Percentiles rank a stretch among this genome's conserved stretches.
Evolutionary conservation across 1,284 basidiomycete genomes (phyloP).

Genomic region (Amylostereum areolatum): DNA sequence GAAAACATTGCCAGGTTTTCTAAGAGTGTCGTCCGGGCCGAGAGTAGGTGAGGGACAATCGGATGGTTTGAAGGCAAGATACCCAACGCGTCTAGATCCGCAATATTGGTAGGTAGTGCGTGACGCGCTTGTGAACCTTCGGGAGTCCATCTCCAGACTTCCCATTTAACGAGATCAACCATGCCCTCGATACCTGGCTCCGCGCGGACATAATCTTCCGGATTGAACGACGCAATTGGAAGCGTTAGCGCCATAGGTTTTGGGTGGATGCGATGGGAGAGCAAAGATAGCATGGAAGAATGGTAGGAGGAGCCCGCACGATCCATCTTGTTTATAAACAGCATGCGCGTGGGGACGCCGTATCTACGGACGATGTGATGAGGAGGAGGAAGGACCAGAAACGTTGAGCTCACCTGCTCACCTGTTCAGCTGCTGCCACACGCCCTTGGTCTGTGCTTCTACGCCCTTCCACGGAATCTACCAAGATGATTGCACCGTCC

Average conservation of each 20-base stretch:
- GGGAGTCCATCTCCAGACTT: conserved; percentile 66
- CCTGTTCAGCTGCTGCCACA: conserved; percentile 84
- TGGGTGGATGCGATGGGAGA: conserved; percentile 69
- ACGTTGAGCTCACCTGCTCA: conserved; percentile 33
- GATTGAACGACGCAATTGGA: conserved; percentile 71
- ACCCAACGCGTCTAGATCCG: conserved; percentile 33
- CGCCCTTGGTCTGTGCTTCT: conserved; percentile 84
- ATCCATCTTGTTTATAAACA: conserved; percentile 89
- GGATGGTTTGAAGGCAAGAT: conserved; percentile 57
- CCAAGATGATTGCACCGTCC: conserved; percentile 82
- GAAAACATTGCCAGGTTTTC: conserved; percentile 79
- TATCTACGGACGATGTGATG: conserved; percentile 44
- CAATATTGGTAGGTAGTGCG: conserved; percentile 45
- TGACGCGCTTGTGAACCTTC: conserved; percentile 38
- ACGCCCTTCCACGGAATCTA: conserved; percentile 89
- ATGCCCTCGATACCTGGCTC: conserved; percentile 76
- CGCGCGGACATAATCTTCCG: conserved; percentile 55
- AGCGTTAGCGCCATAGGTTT: conserved; percentile 70
- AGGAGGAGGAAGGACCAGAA: neutral
- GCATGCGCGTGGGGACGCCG: conserved; percentile 66
- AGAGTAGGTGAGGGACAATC: conserved; percentile 54
- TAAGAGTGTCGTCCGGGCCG: conserved; percentile 64
- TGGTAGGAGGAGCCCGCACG: conserved; percentile 76
- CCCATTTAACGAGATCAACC: conserved; percentile 78
- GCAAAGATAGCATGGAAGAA: conserved; percentile 63